Evolutionary conservation across 345 rosid species (phyloP).

Genomic region (Aquilaria yunnanensis): DNA sequence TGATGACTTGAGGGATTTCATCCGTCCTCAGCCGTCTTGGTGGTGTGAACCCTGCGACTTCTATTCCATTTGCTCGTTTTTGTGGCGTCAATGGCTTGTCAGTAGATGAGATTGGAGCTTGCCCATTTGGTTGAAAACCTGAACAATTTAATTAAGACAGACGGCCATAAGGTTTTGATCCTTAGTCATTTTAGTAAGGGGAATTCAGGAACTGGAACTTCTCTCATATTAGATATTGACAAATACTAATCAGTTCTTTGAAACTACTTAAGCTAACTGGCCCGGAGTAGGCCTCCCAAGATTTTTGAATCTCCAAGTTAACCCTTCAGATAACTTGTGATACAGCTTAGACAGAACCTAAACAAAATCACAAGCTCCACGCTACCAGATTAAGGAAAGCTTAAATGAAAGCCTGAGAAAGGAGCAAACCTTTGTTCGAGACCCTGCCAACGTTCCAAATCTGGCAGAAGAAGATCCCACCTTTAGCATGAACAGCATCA

Average conservation of each 20-base stretch:
- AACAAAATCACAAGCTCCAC: too few relatives aligned
- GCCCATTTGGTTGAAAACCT: conserved; percentile 64
- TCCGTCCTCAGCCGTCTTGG: conserved; percentile 53
- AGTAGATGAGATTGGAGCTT: conserved; percentile 52
- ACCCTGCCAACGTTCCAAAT: conserved; percentile 74
- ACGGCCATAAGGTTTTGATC: too few relatives aligned
- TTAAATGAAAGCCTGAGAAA: too few relatives aligned
- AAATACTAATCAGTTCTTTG: too few relatives aligned
- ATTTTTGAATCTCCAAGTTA: too few relatives aligned
- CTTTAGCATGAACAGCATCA: conserved; percentile 78
- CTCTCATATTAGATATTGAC: neutral
- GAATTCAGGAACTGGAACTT: neutral
- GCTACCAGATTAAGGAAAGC: too few relatives aligned
- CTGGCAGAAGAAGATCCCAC: conserved; percentile 69
- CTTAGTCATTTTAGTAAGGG: neutral
- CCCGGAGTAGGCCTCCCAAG: too few relatives aligned
- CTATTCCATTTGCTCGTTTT: conserved; percentile 34
- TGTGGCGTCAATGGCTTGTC: conserved; percentile 50
- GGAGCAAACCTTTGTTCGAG: conserved; percentile 37
- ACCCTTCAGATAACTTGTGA: too few relatives aligned
- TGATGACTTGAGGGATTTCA: conserved; percentile 64
- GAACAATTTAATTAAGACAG: neutral
- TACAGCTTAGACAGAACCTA: too few relatives aligned
- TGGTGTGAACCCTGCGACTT: conserved; percentile 34
- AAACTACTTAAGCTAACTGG: too few relatives aligned